Evolutionary conservation across 23 red algal genomes (phyloP).

Genomic region (Agarophyton chilense): DNA sequence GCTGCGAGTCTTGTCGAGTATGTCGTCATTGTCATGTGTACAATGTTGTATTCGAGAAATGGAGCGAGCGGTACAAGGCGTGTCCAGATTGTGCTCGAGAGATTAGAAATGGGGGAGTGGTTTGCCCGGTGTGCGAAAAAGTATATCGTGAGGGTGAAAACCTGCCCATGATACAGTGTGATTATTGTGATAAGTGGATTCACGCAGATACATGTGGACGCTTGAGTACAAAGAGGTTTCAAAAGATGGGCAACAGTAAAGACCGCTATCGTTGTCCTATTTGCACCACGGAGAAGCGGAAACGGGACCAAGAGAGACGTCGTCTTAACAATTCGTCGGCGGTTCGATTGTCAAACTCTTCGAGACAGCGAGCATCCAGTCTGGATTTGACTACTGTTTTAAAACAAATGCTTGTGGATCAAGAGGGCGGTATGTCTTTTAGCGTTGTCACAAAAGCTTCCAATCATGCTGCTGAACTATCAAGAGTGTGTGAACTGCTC

Average conservation of each 20-base stretch:
- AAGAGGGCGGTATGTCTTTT: slow-evolving; percentile 3
- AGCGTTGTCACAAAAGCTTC: slow-evolving; percentile 18
- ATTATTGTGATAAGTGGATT: slow-evolving; percentile 68
- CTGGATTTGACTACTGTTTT: slow-evolving; percentile 1
- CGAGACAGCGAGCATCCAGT: not conserved
- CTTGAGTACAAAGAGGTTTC: slow-evolving; percentile 9
- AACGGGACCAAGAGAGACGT: slow-evolving; percentile 9
- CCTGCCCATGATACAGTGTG: slow-evolving; percentile 63
- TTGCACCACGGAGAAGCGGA: slow-evolving; percentile 29
- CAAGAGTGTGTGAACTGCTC: not conserved
- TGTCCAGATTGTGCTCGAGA: slow-evolving; percentile 27
- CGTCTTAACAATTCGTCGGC: not conserved
- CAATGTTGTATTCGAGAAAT: slow-evolving; percentile 18
- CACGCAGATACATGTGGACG: slow-evolving; percentile 52
- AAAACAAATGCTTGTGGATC: not conserved
- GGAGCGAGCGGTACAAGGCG: slow-evolving; percentile 51
- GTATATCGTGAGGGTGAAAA: slow-evolving; percentile 55
- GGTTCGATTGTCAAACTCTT: not conserved
- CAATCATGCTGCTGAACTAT: not conserved
- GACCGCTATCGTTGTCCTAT: slow-evolving; percentile 43
- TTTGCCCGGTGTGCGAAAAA: slow-evolving; percentile 53
- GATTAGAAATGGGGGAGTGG: slow-evolving; percentile 33
- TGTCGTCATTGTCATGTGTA: slow-evolving; percentile 50
- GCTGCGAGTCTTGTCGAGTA: slow-evolving; percentile 55
- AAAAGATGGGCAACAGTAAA: slow-evolving; percentile 21